Percentiles rank a stretch among this genome's conserved stretches.
These are phyloP conservation scores for Linum lewisii DNA, from an alignment of 345 rosid genomes.

Conservation along the genomic window DNA sequence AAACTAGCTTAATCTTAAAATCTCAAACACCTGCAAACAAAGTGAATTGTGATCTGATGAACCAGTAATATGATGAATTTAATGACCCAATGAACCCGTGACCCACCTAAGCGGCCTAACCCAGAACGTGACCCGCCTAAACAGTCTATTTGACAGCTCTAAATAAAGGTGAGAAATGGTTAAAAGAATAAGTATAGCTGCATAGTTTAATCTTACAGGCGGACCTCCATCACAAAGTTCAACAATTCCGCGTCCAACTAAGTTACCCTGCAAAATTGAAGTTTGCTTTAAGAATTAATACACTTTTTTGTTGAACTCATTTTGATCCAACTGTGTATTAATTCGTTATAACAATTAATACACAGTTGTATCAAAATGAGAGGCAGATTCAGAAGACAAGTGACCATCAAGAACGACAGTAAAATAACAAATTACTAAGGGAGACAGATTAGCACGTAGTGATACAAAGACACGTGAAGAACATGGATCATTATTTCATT, in stretches of 20 bases:
- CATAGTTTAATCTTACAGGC: constrained; percentile 34
- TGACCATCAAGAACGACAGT: neutral
- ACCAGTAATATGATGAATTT: no score
- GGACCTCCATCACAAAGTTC: constrained; percentile 89
- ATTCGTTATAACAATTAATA: neutral
- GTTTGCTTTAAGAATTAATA: neutral
- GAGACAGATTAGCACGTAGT: neutral
- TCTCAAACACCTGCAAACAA: no score
- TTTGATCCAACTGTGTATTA: no score
- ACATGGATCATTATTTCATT: neutral
- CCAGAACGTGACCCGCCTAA: no score
- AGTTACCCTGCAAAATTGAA: constrained; percentile 41
- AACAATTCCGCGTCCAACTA: constrained; percentile 66
- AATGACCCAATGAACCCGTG: no score
- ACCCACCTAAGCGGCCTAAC: no score
- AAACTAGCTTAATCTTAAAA: neutral
- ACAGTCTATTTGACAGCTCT: no score
- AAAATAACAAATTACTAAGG: neutral
- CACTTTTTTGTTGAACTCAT: no score
- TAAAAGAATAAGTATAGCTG: neutral
- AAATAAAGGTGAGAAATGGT: no score
- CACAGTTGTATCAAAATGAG: neutral
- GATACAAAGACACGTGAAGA: neutral
- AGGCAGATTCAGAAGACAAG: neutral
- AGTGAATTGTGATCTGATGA: no score